Evolutionary conservation across 768 basidiomycete genomes (phyloP).

Genomic region (Porphyrellus cyaneotinctus): DNA sequence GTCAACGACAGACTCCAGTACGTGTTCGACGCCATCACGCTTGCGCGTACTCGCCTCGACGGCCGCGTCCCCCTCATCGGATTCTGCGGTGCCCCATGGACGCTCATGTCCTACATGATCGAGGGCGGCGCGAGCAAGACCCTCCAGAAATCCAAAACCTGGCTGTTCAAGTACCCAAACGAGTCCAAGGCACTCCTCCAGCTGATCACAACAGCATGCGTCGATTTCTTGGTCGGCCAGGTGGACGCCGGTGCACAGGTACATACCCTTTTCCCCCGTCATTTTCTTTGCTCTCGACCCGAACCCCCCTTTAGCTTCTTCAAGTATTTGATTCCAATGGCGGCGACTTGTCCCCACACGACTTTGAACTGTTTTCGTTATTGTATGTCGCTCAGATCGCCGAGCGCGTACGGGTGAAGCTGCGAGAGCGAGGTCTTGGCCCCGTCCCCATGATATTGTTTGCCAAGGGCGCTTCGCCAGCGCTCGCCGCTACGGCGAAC

Average conservation of each 20-base stretch:
- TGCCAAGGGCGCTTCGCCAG: constrained; percentile 87
- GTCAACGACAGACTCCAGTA: constrained; percentile 85
- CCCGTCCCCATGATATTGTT: constrained; percentile 84
- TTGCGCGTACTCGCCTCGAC: constrained; percentile 72
- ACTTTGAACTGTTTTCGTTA: constrained; percentile 80
- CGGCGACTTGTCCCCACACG: constrained; percentile 84
- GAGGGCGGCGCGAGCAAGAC: constrained; percentile 94
- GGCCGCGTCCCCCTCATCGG: constrained; percentile 96
- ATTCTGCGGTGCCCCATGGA: constrained; percentile 98
- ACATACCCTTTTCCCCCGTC: constrained; percentile 14
- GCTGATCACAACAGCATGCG: constrained; percentile 84
- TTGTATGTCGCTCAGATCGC: constrained; percentile 77
- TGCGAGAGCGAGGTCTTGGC: constrained; percentile 51
- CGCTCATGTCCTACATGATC: constrained; percentile 96
- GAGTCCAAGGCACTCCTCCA: constrained; percentile 73
- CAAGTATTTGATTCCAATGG: constrained; percentile 99
- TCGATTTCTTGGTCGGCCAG: constrained; percentile 89
- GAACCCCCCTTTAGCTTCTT: constrained; percentile 53
- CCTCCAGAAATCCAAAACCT: constrained; percentile 86
- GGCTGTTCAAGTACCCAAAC: constrained; percentile 88
- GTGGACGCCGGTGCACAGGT: constrained; percentile 96
- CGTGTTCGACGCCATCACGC: constrained; percentile 87
- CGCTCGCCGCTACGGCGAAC: constrained; percentile 60
- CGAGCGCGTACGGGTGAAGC: constrained; percentile 54
- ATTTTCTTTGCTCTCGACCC: not conserved